Conservation (phyloP, 1,284 basidiomycete species). For the Tremellales sp. region DNA sequence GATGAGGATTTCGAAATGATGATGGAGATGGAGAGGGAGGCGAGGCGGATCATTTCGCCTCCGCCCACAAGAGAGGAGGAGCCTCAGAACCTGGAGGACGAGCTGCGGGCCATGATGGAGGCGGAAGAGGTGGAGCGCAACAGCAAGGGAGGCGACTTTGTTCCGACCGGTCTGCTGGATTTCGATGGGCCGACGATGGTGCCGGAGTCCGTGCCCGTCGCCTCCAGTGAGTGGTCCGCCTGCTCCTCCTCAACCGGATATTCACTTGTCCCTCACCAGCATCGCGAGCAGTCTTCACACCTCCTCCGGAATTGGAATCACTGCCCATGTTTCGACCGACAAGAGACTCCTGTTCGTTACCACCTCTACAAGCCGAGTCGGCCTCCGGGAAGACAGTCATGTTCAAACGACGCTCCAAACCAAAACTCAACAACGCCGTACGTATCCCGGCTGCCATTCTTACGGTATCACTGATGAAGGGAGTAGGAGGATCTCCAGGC, state of each 20-base stretch:
- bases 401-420: slow-evolving; percentile 30
- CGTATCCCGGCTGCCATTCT: background rate
- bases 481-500: background rate
- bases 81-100: slow-evolving; percentile 25
- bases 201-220: slow-evolving; percentile 10
- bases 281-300: slow-evolving; percentile 20
- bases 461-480: background rate
- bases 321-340: slow-evolving; percentile 8
- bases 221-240: slow-evolving; percentile 21
- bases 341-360: slow-evolving; percentile 21
- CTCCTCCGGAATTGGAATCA: slow-evolving; percentile 16
- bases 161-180: slow-evolving; percentile 18
- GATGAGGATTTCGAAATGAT: background rate
- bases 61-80: slow-evolving; percentile 28
- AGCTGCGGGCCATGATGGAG: slow-evolving; percentile 23
- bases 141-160: slow-evolving; percentile 4
- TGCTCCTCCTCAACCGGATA: background rate
- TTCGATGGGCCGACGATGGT: too few relatives aligned
- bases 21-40: slow-evolving; percentile 2
- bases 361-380: slow-evolving; percentile 30
- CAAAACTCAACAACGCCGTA: slow-evolving; percentile 8
- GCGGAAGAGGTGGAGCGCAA: slow-evolving; percentile 9
- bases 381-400: slow-evolving; percentile 28
- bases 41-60: slow-evolving; percentile 14
- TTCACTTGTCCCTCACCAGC: slow-evolving; percentile 9